Evolutionary conservation across 805 yeast species (phyloP), one percentile per base, ranked within the genome.

Genomic region (Spencermartinsiella europaea): DNA sequence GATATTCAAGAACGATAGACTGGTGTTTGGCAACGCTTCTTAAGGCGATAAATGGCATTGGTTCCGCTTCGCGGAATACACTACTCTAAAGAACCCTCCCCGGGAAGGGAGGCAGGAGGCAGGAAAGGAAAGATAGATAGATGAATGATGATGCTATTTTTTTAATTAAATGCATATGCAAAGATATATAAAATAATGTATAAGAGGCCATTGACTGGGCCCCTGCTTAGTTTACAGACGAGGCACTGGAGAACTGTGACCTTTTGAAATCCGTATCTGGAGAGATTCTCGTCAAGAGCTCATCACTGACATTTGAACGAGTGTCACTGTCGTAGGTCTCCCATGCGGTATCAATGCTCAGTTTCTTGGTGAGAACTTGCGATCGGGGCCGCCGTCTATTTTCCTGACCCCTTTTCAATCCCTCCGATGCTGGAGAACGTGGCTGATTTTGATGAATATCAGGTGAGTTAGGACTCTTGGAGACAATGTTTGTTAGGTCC

Each of bases 1-100:
- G 37, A 47, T 45, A 21, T 53, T 51, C 50, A 44, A 55, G 5
- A 48, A 40, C 8, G 56, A 56, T 35, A 33, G 55, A 48, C 46
- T 49, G 21, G 43, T 43, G 4, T 22, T 50, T 16, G 36, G 38
- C 33, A 39, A 25, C 12, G 12, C 12, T 25, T 28, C 33, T 28
- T 28, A 14, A 10, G 34, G 34, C 10, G 14, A 28, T 10, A 28
- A 10, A 28, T 28, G 14, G 34, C 14, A 14, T 14, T 28, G 34
- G 10, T 28, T 28, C 34, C 14, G 10, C 14, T 10, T 28, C n/a
- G n/a, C n/a, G n/a, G n/a, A n/a, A n/a, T n/a, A n/a, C n/a, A n/a
- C n/a, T n/a, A n/a, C n/a, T n/a, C n/a, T n/a, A n/a, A n/a, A n/a
- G n/a, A n/a, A n/a, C n/a, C n/a, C n/a, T n/a, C n/a, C n/a, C n/a